Evolutionary conservation across 495 filamentous ascomycete species (phyloP).

Genomic region (Lentithecium fluviatile): DNA sequence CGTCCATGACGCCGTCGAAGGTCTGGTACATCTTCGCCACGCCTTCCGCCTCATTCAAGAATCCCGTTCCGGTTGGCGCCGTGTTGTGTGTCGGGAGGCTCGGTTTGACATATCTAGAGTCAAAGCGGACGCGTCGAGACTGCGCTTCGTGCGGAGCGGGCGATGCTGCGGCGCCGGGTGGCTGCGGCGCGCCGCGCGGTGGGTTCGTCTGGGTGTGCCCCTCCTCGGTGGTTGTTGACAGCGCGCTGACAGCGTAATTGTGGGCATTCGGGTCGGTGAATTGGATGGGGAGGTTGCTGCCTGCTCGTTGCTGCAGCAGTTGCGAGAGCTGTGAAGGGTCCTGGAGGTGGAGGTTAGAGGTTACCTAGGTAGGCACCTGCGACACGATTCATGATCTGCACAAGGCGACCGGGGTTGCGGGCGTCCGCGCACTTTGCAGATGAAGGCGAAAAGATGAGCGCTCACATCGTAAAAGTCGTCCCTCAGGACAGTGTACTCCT

Average conservation of each 20-base stretch:
- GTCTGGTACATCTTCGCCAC: constrained; percentile 11
- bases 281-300: constrained; percentile 1
- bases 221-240: background rate
- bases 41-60: constrained; percentile 15
- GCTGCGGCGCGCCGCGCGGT: background rate
- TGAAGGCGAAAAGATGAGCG: constrained; percentile 5
- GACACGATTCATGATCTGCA: constrained; percentile 19
- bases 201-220: constrained; percentile 2
- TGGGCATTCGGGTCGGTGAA: constrained; percentile 20
- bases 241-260: background rate
- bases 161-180: background rate
- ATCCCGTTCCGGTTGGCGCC: constrained; percentile 15
- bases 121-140: constrained; percentile 16
- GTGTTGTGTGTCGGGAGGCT: constrained; percentile 16
- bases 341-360: constrained; percentile 12
- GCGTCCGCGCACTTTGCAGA: constrained; percentile 12
- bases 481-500: constrained; percentile 17
- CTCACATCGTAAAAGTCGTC: constrained; percentile 32
- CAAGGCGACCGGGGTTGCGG: constrained; percentile 23
- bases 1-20: constrained; percentile 19
- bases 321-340: constrained; percentile 32
- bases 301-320: constrained; percentile 27
- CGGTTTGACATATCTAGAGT: constrained; percentile 21
- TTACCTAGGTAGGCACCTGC: too few species aligned
- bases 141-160: background rate